Evolutionary conservation across 2,329 filamentous ascomycete species (phyloP), one percentile per base, ranked within the genome.

Genomic region (Fusarium verrucosum): DNA sequence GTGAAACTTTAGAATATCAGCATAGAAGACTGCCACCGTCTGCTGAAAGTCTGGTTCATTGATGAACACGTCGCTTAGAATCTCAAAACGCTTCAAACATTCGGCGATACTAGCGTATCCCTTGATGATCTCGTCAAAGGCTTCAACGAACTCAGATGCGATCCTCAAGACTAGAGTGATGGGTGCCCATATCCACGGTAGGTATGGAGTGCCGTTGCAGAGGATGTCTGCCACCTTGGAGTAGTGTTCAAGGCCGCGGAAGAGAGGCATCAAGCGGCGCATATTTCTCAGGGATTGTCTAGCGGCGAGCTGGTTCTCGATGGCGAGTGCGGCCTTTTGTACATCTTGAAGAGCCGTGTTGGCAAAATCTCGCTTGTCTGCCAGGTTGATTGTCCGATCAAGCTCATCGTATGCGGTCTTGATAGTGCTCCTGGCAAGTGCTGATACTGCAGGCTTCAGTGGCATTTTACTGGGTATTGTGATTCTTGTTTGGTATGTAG

Each of bases 1-100:
- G 45, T 85, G 82, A 33, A 84, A 84, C 13, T 78, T 58, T 0
- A 84, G 70, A 19, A 84, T 82, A n/a, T 84, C 80, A 1, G 75
- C 68, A 36, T 84, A 84, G 28, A 82, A 80, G 0, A 79, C 54
- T 0, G 78, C 79, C 0, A 84, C 58, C 0, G 78, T 74, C 11
- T 77, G 64, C 30, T 82, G 78, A 28, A 84, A 78, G 0, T 77
- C 67, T 0, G 58, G 26, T 7, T 79, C 66, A 0, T 46, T 50
- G 2, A 35, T 41, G 19, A 80, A 81, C 0, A 74, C 59, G 1
- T 67, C 9, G 4, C 66, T 57, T 0, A 83, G 68, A 0, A 74
- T 59, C 25, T 75, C 65, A 57, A 84, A 81, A 1, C 81, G 70
- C 1, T 64, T 61, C 3, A 84, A 65, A 0, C 73, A 69, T 1